Evolutionary conservation across 1,284 basidiomycete genomes (phyloP).

Genomic region (Ceratobasidium sp.): DNA sequence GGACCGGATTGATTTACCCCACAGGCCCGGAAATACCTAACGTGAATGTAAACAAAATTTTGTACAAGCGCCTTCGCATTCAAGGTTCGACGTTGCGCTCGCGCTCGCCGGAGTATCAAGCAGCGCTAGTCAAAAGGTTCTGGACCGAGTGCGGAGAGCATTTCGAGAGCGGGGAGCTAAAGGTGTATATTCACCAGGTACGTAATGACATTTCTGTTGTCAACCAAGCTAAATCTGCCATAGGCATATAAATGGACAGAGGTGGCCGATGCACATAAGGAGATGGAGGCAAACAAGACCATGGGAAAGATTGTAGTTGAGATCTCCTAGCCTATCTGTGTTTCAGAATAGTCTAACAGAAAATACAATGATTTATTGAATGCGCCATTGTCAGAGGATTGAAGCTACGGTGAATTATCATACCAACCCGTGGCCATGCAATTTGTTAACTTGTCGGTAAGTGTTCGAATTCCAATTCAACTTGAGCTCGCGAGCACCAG

Average conservation of each 20-base stretch:
- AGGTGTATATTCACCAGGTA: constrained; percentile 79
- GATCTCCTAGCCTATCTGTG: no score
- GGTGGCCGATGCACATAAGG: constrained; percentile 82
- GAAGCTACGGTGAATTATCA: not conserved
- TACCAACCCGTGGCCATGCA: not conserved
- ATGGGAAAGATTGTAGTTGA: constrained; percentile 56
- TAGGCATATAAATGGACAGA: constrained; percentile 84
- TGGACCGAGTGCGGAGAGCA: constrained; percentile 60
- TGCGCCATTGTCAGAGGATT: no score
- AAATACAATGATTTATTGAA: no score
- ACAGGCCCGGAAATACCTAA: constrained; percentile 69
- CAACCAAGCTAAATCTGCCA: no score
- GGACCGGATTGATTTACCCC: constrained; percentile 48
- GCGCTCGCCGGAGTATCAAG: constrained; percentile 80
- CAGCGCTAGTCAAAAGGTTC: constrained; percentile 75
- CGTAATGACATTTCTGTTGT: constrained; percentile 35
- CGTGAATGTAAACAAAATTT: constrained; percentile 69
- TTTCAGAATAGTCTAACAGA: no score
- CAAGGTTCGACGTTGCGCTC: constrained; percentile 89
- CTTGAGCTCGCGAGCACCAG: no score
- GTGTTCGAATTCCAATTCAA: no score
- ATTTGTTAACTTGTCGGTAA: not conserved
- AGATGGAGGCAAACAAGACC: constrained; percentile 87
- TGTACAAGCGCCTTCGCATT: constrained; percentile 87
- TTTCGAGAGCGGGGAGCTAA: constrained; percentile 66